Conservation (phyloP, 2,329 filamentous ascomycete genomes). For the Botryotinia calthae region DNA sequence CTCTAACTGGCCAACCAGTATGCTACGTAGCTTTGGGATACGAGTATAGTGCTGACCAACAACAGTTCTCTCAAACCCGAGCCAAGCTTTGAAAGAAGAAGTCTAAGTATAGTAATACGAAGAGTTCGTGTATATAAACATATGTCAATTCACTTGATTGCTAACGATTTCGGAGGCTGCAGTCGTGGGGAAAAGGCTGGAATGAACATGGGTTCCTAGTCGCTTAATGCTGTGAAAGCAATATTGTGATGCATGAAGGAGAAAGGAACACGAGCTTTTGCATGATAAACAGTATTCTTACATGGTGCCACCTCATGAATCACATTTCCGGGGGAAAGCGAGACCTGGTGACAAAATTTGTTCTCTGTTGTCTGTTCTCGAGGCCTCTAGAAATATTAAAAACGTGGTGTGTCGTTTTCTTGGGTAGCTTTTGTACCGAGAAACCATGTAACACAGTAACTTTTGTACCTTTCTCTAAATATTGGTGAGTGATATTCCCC, state of each 20-base stretch:
- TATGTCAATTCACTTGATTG: neutral
- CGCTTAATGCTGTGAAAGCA: conserved; percentile 17
- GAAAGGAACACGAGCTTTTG: conserved; percentile 18
- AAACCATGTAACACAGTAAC: neutral
- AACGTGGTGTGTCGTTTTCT: conserved; percentile 3
- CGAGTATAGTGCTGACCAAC: conserved; percentile 12
- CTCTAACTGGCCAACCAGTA: conserved; percentile 6
- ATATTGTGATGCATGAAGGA: conserved; percentile 18
- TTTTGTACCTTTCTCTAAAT: neutral
- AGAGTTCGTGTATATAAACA: neutral
- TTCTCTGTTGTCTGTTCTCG: conserved; percentile 15
- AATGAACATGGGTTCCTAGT: conserved; percentile 17
- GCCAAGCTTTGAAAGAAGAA: neutral
- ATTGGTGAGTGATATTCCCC: neutral
- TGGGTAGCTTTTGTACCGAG: neutral
- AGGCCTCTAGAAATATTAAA: neutral
- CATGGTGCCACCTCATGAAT: conserved; percentile 17
- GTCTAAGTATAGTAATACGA: neutral
- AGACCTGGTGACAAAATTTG: conserved; percentile 15
- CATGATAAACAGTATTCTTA: conserved; percentile 14
- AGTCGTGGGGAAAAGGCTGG: conserved; percentile 7
- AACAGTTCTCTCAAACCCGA: neutral
- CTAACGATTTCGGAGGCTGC: neutral
- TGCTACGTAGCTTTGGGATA: conserved; percentile 13
- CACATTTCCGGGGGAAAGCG: conserved; percentile 11